Percentiles rank a stretch among this genome's conserved stretches.
Conservation (phyloP, 1,284 basidiomycete genomes). For the Ustilago crameri region DNA sequence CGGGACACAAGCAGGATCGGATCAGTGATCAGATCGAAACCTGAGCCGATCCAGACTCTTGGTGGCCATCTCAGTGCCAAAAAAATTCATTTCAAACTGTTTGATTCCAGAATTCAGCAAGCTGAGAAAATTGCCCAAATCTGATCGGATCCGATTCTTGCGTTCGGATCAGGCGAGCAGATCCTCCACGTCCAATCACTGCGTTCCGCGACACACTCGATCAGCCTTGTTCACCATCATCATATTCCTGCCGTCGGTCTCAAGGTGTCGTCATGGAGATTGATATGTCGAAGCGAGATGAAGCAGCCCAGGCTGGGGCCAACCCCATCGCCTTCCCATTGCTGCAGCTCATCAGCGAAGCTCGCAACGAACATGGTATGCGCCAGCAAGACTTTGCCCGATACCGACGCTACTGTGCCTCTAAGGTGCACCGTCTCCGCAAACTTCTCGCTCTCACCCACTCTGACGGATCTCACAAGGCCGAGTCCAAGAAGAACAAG, state of each 20-base stretch:
- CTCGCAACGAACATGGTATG: constrained; percentile 88
- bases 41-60: too few relatives aligned
- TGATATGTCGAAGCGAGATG: constrained; percentile 31
- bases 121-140: too few relatives aligned
- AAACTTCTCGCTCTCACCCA: constrained; percentile 85
- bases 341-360: constrained; percentile 84
- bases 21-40: too few relatives aligned
- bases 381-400: constrained; percentile 87
- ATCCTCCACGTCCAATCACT: not conserved
- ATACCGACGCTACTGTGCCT: constrained; percentile 88
- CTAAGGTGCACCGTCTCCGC: constrained; percentile 86
- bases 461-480: constrained; percentile 40
- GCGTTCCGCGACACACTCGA: not conserved
- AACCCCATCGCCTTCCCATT: constrained; percentile 71
- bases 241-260: not conserved
- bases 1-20: too few relatives aligned
- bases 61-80: too few relatives aligned
- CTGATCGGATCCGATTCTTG: constrained; percentile 16
- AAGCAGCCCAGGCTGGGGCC: constrained; percentile 24
- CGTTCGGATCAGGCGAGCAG: constrained; percentile 25
- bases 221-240: not conserved
- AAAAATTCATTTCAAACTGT: too few relatives aligned
- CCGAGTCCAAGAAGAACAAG: constrained; percentile 35
- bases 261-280: constrained; percentile 26
- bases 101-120: too few relatives aligned